Conservation (phyloP, 192 early-diverging fungal genomes). For the Haplosporangium gracile region DNA sequence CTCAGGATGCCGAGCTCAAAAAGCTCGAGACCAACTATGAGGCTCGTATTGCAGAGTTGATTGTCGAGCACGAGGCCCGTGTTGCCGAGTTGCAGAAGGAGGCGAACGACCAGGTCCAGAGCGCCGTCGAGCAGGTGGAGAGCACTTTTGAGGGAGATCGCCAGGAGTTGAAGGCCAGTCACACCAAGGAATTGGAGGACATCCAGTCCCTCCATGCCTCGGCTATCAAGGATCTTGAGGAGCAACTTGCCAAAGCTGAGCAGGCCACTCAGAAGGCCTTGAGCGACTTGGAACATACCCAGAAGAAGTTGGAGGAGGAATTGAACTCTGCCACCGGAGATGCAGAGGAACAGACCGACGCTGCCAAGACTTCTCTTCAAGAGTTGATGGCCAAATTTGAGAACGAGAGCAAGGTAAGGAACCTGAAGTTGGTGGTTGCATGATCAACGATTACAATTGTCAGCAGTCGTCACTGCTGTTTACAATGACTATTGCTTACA, state of each 20-base stretch:
- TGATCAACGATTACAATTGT: no score
- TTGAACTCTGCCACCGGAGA: slow-evolving; percentile 13
- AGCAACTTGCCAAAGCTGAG: slow-evolving; percentile 41
- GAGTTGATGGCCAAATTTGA: slow-evolving; percentile 45
- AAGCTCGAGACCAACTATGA: slow-evolving; percentile 45
- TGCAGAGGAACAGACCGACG: slow-evolving; percentile 33
- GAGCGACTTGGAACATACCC: slow-evolving; percentile 19
- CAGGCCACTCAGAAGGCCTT: slow-evolving; percentile 36
- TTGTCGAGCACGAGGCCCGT: slow-evolving; percentile 33
- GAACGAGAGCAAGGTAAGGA: slow-evolving; percentile 22
- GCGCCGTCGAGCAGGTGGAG: slow-evolving; percentile 51
- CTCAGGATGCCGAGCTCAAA: slow-evolving; percentile 37
- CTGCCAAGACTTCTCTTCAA: slow-evolving; percentile 32
- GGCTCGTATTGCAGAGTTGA: slow-evolving; percentile 47
- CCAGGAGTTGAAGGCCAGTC: slow-evolving; percentile 29
- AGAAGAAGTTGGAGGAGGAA: slow-evolving; percentile 29
- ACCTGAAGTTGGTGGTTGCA: slow-evolving; percentile 13
- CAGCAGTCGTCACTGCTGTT: no score
- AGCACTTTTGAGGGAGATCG: slow-evolving; percentile 46
- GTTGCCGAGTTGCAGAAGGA: slow-evolving; percentile 41
- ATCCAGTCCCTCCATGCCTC: slow-evolving; percentile 34
- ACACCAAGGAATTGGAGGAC: slow-evolving; percentile 36
- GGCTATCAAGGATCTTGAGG: slow-evolving; percentile 46
- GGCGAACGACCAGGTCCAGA: slow-evolving; percentile 44
- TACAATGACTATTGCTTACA: no score